Percentiles rank a stretch among this genome's conserved stretches.
phyloP scores from a whole-genome alignment of 495 filamentous ascomycete species.

The Trichoderma asperelloides region DNA sequence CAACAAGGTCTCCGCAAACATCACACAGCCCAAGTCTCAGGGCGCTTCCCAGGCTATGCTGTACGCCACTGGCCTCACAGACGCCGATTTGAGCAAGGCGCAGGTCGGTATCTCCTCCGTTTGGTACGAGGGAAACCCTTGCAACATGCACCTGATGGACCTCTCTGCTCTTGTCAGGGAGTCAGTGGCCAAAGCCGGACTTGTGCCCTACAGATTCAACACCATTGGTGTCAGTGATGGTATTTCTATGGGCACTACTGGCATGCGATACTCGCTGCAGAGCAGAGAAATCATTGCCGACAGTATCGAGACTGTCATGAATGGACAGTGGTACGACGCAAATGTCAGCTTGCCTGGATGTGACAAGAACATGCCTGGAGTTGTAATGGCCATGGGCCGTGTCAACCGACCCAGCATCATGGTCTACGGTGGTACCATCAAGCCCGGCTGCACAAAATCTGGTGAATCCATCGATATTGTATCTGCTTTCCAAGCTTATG shows the following conservation, averaged over 20 bases:
- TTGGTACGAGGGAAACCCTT: conserved; percentile 89
- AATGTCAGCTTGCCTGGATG: conserved; percentile 98
- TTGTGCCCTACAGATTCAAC: conserved; percentile 91
- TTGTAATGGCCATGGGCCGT: conserved; percentile 94
- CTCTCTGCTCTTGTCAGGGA: conserved; percentile 75
- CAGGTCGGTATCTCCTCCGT: conserved; percentile 93
- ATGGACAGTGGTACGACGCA: conserved; percentile 97
- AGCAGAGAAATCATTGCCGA: conserved; percentile 94
- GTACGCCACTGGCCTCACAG: conserved; percentile 81
- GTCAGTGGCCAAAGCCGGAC: conserved; percentile 70
- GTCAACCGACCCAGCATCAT: conserved; percentile 90
- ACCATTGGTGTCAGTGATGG: conserved; percentile 89
- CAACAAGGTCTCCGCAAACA: conserved; percentile 71
- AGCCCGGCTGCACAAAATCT: conserved; percentile 72
- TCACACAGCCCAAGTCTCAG: conserved; percentile 95
- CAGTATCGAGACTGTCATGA: conserved; percentile 97
- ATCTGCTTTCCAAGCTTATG: conserved; percentile 96
- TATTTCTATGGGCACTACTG: conserved; percentile 72
- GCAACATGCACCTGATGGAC: conserved; percentile 96
- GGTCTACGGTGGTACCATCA: conserved; percentile 95
- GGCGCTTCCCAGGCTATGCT: conserved; percentile 98
- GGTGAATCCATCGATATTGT: conserved; percentile 86
- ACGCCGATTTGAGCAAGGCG: conserved; percentile 82
- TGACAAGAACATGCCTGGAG: conserved; percentile 99
- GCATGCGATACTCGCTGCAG: conserved; percentile 93